A percentile compares a stretch with the other conserved stretches of the same genome.
phyloP scores from a whole-genome alignment of 345 rosid species.

The Populus alba region DNA sequence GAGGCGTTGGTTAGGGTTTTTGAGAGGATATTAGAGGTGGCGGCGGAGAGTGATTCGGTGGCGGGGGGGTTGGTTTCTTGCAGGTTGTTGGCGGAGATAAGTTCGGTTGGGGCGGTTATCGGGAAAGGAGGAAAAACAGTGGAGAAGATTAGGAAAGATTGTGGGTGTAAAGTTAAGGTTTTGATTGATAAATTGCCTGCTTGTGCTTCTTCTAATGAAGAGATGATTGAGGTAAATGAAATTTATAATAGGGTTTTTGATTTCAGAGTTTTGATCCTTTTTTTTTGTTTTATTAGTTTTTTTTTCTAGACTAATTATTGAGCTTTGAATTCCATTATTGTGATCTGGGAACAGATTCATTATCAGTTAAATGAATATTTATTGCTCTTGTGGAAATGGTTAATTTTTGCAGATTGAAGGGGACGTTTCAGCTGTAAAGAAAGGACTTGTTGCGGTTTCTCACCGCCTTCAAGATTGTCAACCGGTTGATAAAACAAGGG shows the following conservation, averaged over 20 bases:
- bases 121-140: constrained; percentile 48
- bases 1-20: constrained; percentile 52
- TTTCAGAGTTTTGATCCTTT: neutral
- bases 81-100: constrained; percentile 44
- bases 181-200: constrained; percentile 62
- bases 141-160: constrained; percentile 56
- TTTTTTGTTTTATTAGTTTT: neutral
- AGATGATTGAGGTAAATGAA: constrained; percentile 67
- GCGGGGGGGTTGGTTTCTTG: constrained; percentile 43
- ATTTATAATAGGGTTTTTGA: neutral
- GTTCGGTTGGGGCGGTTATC: constrained; percentile 36
- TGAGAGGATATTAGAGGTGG: constrained; percentile 57
- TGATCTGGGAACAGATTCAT: neutral
- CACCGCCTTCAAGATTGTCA: constrained; percentile 43
- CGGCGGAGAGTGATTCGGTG: constrained; percentile 30
- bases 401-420: constrained; percentile 49
- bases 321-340: neutral
- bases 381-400: neutral
- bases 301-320: neutral
- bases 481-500: constrained; percentile 22
- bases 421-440: constrained; percentile 50
- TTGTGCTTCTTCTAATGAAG: constrained; percentile 63
- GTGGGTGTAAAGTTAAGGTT: constrained; percentile 51
- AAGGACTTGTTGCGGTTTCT: constrained; percentile 51
- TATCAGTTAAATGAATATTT: neutral